Percentiles rank a stretch among this genome's conserved stretches.
phyloP scores from a whole-genome alignment of 306 rosid species.

The Geum urbanum region DNA sequence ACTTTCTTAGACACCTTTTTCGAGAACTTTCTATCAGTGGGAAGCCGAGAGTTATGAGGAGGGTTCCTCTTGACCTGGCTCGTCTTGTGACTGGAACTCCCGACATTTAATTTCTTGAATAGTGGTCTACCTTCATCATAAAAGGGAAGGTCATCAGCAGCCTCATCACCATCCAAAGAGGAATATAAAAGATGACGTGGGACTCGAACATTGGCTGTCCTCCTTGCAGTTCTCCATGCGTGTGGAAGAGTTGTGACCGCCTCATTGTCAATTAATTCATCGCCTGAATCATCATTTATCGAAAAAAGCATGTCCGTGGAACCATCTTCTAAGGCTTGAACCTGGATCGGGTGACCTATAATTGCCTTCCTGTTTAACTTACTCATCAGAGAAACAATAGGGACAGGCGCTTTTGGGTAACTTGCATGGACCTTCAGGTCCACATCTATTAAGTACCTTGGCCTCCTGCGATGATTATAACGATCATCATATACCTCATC shows the following conservation, averaged over 20 bases:
- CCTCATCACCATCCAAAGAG: conserved; percentile 50
- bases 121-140: conserved; percentile 50
- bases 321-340: conserved; percentile 77
- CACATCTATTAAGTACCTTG: conserved; percentile 64
- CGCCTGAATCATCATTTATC: conserved; percentile 47
- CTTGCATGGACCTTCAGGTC: conserved; percentile 89
- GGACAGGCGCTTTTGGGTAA: conserved; percentile 78
- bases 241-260: conserved; percentile 69
- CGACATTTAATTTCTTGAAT: conserved; percentile 45
- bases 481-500: conserved; percentile 37
- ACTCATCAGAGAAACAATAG: conserved; percentile 86
- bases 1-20: conserved; percentile 62
- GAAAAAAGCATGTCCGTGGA: conserved; percentile 57
- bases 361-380: conserved; percentile 84
- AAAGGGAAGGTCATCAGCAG: conserved; percentile 37
- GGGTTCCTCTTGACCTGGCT: conserved; percentile 41
- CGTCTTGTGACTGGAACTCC: conserved; percentile 51
- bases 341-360: conserved; percentile 86
- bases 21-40: conserved; percentile 48
- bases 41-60: conserved; percentile 32
- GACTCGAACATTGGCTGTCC: conserved; percentile 85
- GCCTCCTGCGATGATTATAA: conserved; percentile 48
- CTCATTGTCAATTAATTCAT: conserved; percentile 52
- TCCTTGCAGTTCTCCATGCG: conserved; percentile 97
- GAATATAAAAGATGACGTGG: conserved; percentile 74